Percentiles rank a stretch among this genome's conserved stretches.
Evolutionary conservation across 2,329 filamentous ascomycete species (phyloP).

Genomic region (Fusarium burgessii): DNA sequence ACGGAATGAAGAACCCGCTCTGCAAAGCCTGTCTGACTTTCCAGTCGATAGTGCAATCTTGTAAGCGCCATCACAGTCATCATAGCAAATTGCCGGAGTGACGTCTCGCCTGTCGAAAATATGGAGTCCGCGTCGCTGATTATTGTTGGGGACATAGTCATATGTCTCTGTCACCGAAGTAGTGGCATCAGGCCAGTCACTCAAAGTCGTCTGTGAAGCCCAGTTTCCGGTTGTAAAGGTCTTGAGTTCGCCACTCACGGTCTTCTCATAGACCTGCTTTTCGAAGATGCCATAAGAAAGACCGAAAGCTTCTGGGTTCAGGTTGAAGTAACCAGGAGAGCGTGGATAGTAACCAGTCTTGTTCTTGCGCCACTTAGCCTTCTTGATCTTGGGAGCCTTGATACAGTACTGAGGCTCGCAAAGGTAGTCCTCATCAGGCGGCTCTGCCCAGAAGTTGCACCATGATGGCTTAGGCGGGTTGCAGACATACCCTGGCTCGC

Average conservation of each 20-base stretch:
- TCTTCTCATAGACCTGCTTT: slow-evolving; percentile 54
- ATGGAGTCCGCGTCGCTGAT: slow-evolving; percentile 37
- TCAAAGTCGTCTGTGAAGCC: slow-evolving; percentile 63
- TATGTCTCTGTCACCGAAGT: slow-evolving; percentile 26
- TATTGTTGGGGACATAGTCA: slow-evolving; percentile 17
- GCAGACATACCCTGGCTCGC: slow-evolving; percentile 65
- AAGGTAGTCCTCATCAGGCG: slow-evolving; percentile 60
- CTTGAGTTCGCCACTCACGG: slow-evolving; percentile 52
- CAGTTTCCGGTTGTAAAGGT: slow-evolving; percentile 68
- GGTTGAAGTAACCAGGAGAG: slow-evolving; percentile 69
- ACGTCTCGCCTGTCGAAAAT: slow-evolving; percentile 55
- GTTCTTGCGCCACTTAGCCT: slow-evolving; percentile 58
- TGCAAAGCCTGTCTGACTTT: slow-evolving; percentile 62
- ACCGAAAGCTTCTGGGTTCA: slow-evolving; percentile 72
- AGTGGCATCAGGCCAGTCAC: slow-evolving; percentile 47
- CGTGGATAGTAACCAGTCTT: slow-evolving; percentile 65
- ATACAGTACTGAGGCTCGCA: slow-evolving; percentile 62
- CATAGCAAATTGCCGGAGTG: slow-evolving; percentile 64
- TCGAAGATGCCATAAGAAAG: slow-evolving; percentile 72
- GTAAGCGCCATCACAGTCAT: slow-evolving; percentile 63
- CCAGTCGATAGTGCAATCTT: slow-evolving; percentile 61
- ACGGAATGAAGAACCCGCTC: slow-evolving; percentile 55
- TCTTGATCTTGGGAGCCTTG: slow-evolving; percentile 52
- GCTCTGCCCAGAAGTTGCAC: slow-evolving; percentile 64
- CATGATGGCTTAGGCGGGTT: slow-evolving; percentile 60